phyloP scores from a whole-genome alignment of 2,329 filamentous ascomycete species.

The Coniochaeta pulveracea region DNA sequence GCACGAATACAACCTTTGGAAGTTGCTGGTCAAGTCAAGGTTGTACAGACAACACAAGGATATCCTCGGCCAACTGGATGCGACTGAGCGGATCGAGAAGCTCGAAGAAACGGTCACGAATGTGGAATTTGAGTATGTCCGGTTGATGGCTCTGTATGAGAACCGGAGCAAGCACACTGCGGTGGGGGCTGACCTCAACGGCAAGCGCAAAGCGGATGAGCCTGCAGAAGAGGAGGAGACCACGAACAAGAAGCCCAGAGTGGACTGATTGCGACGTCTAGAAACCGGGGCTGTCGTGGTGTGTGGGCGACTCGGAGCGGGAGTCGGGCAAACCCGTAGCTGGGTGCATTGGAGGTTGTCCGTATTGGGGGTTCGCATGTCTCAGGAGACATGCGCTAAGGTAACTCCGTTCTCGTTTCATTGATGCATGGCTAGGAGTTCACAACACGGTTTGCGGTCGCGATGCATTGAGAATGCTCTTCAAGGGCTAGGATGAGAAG shows the following conservation, averaged over 20 bases:
- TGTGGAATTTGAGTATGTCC: slow-evolving; percentile 64
- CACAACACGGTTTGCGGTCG: too few species aligned
- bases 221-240: slow-evolving; percentile 16
- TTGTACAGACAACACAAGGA: slow-evolving; percentile 68
- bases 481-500: too few species aligned
- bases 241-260: slow-evolving; percentile 33
- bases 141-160: slow-evolving; percentile 41
- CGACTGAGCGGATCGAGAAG: slow-evolving; percentile 57
- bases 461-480: too few species aligned
- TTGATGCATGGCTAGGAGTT: too few species aligned
- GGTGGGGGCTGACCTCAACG: slow-evolving; percentile 13
- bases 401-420: too few species aligned
- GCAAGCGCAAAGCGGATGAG: slow-evolving; percentile 34
- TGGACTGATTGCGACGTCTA: too few species aligned
- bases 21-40: slow-evolving; percentile 64
- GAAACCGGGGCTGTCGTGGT: too few species aligned
- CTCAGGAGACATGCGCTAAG: too few species aligned
- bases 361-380: too few species aligned
- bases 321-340: too few species aligned
- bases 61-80: slow-evolving; percentile 56
- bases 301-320: too few species aligned
- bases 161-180: slow-evolving; percentile 21
- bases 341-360: too few species aligned
- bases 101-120: slow-evolving; percentile 56
- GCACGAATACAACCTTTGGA: slow-evolving; percentile 58